These are phyloP conservation scores for Podila clonocystis DNA, from an alignment of 192 early-diverging fungal genomes.

Conservation along the genomic window DNA sequence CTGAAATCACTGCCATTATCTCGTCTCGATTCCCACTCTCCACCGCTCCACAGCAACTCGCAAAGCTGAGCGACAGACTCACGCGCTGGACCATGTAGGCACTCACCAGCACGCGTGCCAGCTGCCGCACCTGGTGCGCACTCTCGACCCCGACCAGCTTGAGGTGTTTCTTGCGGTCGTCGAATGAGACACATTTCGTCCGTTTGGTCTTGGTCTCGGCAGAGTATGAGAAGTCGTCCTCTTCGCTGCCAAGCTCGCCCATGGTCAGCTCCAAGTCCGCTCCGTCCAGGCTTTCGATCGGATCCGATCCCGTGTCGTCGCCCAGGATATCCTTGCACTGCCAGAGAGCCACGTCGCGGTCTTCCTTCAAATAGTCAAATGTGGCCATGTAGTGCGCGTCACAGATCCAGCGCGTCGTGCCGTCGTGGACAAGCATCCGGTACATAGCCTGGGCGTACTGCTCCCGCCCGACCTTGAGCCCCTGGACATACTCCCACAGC, in stretches of 20 bases:
- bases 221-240: background rate
- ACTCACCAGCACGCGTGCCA: background rate
- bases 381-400: constrained; percentile 8
- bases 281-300: background rate
- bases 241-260: background rate
- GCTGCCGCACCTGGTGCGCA: background rate
- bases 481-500: constrained; percentile 33
- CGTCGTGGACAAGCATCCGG: constrained; percentile 19
- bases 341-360: constrained; percentile 3
- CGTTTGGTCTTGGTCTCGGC: background rate
- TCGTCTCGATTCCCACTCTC: background rate
- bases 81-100: constrained; percentile 18
- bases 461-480: constrained; percentile 4
- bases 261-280: background rate
- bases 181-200: constrained; percentile 8
- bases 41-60: background rate
- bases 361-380: constrained; percentile 15
- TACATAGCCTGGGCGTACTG: constrained; percentile 8
- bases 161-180: constrained; percentile 23
- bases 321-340: constrained; percentile 16
- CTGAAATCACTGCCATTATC: constrained; percentile 4
- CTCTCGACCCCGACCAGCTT: background rate
- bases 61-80: constrained; percentile 2
- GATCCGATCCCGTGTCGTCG: background rate
- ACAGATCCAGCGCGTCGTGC: constrained; percentile 21